Evolutionary conservation across 2,329 filamentous ascomycete species (phyloP).

Genomic region (Cercospora janseana): DNA sequence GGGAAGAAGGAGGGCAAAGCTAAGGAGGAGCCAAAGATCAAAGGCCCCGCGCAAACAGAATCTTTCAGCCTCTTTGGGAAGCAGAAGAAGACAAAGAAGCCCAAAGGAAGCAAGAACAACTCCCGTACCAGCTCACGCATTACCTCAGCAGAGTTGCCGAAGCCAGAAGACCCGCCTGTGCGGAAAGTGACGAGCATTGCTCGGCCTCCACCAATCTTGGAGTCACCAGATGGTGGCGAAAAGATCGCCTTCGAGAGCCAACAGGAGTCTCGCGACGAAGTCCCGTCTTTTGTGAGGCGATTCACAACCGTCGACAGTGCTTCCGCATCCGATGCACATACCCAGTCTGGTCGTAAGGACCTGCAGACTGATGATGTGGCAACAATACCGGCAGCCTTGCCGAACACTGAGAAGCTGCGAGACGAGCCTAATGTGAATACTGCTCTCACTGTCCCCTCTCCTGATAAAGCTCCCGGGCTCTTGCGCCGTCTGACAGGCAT

Average conservation of each 20-base stretch:
- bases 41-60: constrained; percentile 39
- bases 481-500: constrained; percentile 10
- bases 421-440: neutral
- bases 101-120: constrained; percentile 9
- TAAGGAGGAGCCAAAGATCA: constrained; percentile 29
- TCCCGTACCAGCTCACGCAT: neutral
- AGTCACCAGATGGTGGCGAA: constrained; percentile 3
- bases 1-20: constrained; percentile 4
- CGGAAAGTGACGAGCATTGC: constrained; percentile 42
- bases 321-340: too few species aligned
- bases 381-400: too few species aligned
- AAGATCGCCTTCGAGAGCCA: too few species aligned
- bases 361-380: too few species aligned
- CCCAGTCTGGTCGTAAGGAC: too few species aligned
- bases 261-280: too few species aligned
- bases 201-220: neutral
- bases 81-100: constrained; percentile 22
- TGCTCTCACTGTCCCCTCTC: neutral
- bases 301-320: neutral
- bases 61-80: constrained; percentile 36
- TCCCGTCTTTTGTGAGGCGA: too few species aligned
- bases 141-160: constrained; percentile 3
- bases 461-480: neutral
- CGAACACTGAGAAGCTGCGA: too few species aligned
- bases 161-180: constrained; percentile 5